Base-by-base conservation (phyloP, 1,139 yeast genomes). In the Geotrichum siamense region DNA sequence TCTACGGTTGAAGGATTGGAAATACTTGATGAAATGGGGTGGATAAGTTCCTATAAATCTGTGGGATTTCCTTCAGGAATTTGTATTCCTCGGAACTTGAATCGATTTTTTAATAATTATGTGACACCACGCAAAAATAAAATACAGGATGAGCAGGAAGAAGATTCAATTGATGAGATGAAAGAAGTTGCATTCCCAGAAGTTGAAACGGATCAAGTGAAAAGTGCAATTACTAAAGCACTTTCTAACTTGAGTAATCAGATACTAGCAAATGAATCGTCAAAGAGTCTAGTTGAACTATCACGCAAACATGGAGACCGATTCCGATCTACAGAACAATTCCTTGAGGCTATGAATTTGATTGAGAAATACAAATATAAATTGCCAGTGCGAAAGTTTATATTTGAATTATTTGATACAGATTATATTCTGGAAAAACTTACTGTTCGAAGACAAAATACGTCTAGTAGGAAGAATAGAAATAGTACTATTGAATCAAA, bases 1-100 rank as follows among this genome's bases (percentile, higher is more conserved):
- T 70, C 72, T 16, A 85, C 94, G 0, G 68, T 68, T 28, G 89
- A 85, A 55, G 97, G 97, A 0, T 71, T 79, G 27, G 96, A 87
- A 55, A 76, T 87, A n/a, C 65, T 89, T 43, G 95, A 85, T 57
- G 95, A 86, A 55, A 66, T 73, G 44, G 78, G 79, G 1, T 89
- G 96, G 96, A 68, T 68, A 22, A 74, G 82, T 16, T 77, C 77
- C 20, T 60, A 75, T 32, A 75, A 78, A 48, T 65, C 70, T 3
- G 71, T 72, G 54, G 72, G 75, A 13, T 62, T 65, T 5, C 79
- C 87, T 1, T 57, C 71, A 20, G 78, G 84, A 1, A 53, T 58
- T 15, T 51, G 62, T 36, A 38, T 63, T 9, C 67, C 67, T 2
- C 48, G 37, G 9, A 44, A 54, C 33, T 30, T 54, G 29, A 41